phyloP scores from a whole-genome alignment of 495 filamentous ascomycete genomes.

The Rostrohypoxylon terebratum region DNA sequence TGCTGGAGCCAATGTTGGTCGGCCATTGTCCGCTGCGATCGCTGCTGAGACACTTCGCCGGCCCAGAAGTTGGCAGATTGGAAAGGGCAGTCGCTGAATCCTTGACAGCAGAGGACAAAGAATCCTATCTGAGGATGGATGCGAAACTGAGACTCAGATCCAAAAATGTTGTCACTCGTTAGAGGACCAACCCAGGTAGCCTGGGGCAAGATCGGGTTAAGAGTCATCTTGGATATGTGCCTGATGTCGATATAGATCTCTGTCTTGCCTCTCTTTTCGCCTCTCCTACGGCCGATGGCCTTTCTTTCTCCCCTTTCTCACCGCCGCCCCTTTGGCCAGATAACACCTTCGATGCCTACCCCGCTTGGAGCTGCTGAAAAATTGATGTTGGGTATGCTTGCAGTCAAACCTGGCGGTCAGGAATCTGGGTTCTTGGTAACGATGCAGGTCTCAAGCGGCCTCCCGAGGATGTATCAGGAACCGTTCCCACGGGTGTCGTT shows the following conservation, averaged over 20 bases:
- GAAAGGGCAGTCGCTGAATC: conserved; percentile 20
- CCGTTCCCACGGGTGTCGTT: conserved; percentile 40
- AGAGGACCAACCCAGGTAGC: conserved; percentile 32
- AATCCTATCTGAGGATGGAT: conserved; percentile 26
- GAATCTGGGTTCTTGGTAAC: conserved; percentile 49
- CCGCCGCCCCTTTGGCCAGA: conserved; percentile 46
- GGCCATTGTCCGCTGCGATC: conserved; percentile 40
- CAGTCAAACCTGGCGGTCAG: conserved; percentile 50
- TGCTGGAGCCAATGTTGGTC: conserved; percentile 40
- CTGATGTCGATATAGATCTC: conserved; percentile 26
- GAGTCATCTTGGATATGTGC: conserved; percentile 48
- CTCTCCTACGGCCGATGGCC: conserved; percentile 18
- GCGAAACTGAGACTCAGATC: conserved; percentile 39
- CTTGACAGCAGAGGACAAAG: conserved; percentile 19
- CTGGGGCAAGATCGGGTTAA: conserved; percentile 43
- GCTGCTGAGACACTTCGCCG: conserved; percentile 37
- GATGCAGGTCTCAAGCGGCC: conserved; percentile 50
- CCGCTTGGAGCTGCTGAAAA: conserved; percentile 36
- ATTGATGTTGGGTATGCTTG: conserved; percentile 49
- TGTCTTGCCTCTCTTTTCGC: conserved; percentile 41
- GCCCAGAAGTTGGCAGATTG: conserved; percentile 6
- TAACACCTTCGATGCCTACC: conserved; percentile 42
- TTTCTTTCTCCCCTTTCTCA: conserved; percentile 37
- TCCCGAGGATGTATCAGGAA: conserved; percentile 51
- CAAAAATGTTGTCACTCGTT: conserved; percentile 34